phyloP scores from a whole-genome alignment of 768 basidiomycete species.

The Mycena sanguinolenta region DNA sequence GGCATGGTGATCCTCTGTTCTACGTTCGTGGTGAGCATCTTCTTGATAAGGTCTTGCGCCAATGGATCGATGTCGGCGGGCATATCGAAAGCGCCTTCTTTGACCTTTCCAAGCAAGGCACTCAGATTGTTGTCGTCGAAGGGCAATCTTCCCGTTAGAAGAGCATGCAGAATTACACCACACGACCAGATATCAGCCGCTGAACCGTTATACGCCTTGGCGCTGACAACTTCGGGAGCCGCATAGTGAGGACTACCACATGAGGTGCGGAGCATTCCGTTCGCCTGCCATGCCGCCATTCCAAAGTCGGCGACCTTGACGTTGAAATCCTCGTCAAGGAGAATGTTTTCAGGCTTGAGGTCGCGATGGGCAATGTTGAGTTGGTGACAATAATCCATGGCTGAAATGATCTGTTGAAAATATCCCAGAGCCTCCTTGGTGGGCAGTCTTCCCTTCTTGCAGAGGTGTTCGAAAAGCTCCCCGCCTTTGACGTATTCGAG shows the following conservation, averaged over 20 bases:
- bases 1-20: slow-evolving; percentile 84
- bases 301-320: slow-evolving; percentile 98
- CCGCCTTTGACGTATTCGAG: slow-evolving; percentile 96
- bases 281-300: slow-evolving; percentile 94
- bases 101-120: slow-evolving; percentile 85
- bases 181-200: slow-evolving; percentile 98
- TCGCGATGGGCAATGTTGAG: slow-evolving; percentile 96
- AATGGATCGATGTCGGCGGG: slow-evolving; percentile 75
- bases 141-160: slow-evolving; percentile 90
- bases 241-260: slow-evolving; percentile 98
- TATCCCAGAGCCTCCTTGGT: slow-evolving; percentile 82
- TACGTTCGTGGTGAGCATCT: slow-evolving; percentile 86
- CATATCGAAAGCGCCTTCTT: slow-evolving; percentile 79
- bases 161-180: slow-evolving; percentile 91
- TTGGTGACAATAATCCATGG: slow-evolving; percentile 93
- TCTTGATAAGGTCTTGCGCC: slow-evolving; percentile 81
- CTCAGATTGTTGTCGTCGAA: slow-evolving; percentile 92
- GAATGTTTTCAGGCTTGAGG: slow-evolving; percentile 93
- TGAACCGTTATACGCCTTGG: slow-evolving; percentile 86
- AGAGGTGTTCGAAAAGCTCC: slow-evolving; percentile 94
- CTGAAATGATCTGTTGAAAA: slow-evolving; percentile 94
- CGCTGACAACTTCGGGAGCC: slow-evolving; percentile 90
- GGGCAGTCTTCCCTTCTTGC: slow-evolving; percentile 79
- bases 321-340: slow-evolving; percentile 85
- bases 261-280: slow-evolving; percentile 78